A percentile compares a stretch with the other conserved stretches of the same genome.
phyloP scores from a whole-genome alignment of 2,329 filamentous ascomycete genomes.

The Diatrype stigma region DNA sequence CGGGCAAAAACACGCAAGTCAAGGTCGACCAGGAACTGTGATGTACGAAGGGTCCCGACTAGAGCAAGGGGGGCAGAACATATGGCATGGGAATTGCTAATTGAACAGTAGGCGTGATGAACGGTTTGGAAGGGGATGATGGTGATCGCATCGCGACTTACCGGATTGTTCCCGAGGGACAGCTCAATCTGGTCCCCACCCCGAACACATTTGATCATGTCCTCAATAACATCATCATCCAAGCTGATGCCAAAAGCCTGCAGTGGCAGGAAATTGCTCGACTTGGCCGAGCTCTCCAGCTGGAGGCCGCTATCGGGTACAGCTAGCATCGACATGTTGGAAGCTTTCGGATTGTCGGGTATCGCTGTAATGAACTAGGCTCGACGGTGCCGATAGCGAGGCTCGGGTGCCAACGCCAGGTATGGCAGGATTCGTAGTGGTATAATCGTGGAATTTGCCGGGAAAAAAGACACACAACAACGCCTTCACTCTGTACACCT shows the following conservation, averaged over 20 bases:
- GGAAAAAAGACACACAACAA: slow-evolving; percentile 18
- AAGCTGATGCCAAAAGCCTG: slow-evolving; percentile 58
- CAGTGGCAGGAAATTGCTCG: slow-evolving; percentile 40
- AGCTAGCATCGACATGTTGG: slow-evolving; percentile 48
- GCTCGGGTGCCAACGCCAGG: too few species aligned
- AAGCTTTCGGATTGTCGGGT: slow-evolving; percentile 5
- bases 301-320: slow-evolving; percentile 55
- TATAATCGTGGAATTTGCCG: too few species aligned
- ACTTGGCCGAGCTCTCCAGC: slow-evolving; percentile 48
- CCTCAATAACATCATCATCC: slow-evolving; percentile 54
- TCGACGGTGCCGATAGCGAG: not conserved
- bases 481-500: slow-evolving; percentile 26
- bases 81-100: too few species aligned
- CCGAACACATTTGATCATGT: slow-evolving; percentile 58
- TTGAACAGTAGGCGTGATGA: too few species aligned
- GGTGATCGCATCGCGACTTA: too few species aligned
- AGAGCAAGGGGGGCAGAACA: too few species aligned
- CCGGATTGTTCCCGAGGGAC: slow-evolving; percentile 53
- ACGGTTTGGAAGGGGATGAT: slow-evolving; percentile 1
- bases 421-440: slow-evolving; percentile 6
- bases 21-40: too few species aligned
- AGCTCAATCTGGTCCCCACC: slow-evolving; percentile 54
- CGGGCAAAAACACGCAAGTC: too few species aligned
- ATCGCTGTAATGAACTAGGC: not conserved
- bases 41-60: too few species aligned